Percentiles rank a stretch among this genome's conserved stretches.
Conservation (phyloP, 2,329 filamentous ascomycete species). For the Mollisia scopiformis region DNA sequence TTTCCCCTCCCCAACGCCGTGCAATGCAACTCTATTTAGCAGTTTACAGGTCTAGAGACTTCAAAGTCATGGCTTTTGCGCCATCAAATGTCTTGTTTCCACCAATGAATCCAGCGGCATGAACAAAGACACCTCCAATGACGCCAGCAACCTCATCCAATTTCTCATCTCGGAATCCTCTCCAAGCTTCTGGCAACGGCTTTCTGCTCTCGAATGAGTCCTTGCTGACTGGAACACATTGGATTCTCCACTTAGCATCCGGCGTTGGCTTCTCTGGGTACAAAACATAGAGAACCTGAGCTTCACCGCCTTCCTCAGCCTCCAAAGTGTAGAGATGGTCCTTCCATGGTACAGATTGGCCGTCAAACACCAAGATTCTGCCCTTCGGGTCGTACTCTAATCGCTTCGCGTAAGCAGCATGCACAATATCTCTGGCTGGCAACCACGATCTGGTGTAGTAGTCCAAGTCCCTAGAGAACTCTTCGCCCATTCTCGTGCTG, state of each 20-base stretch:
- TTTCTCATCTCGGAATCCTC: constrained; percentile 85
- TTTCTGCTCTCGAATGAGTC: constrained; percentile 92
- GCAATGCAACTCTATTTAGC: constrained; percentile 23
- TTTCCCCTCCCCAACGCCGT: constrained; percentile 27
- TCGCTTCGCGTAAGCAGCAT: constrained; percentile 73
- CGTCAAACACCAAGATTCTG: constrained; percentile 78
- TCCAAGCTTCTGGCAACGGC: constrained; percentile 88
- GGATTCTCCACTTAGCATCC: constrained; percentile 88
- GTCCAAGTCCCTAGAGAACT: constrained; percentile 81
- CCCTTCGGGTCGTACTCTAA: constrained; percentile 71
- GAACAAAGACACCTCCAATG: constrained; percentile 84
- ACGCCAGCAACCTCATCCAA: constrained; percentile 74
- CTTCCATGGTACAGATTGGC: constrained; percentile 87
- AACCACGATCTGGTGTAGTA: constrained; percentile 81
- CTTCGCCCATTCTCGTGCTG: constrained; percentile 82
- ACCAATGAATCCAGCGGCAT: constrained; percentile 94
- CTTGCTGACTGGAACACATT: constrained; percentile 83
- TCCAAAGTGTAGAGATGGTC: constrained; percentile 94
- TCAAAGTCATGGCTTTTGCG: constrained; percentile 81
- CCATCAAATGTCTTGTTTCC: constrained; percentile 93
- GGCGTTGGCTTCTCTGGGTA: constrained; percentile 82
- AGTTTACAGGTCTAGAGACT: constrained; percentile 58
- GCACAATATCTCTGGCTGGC: constrained; percentile 80
- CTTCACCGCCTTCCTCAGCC: constrained; percentile 53
- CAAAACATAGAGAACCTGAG: constrained; percentile 80